Base-by-base conservation (phyloP, 1,139 yeast genomes). In the Magnusiomyces paraingens region DNA sequence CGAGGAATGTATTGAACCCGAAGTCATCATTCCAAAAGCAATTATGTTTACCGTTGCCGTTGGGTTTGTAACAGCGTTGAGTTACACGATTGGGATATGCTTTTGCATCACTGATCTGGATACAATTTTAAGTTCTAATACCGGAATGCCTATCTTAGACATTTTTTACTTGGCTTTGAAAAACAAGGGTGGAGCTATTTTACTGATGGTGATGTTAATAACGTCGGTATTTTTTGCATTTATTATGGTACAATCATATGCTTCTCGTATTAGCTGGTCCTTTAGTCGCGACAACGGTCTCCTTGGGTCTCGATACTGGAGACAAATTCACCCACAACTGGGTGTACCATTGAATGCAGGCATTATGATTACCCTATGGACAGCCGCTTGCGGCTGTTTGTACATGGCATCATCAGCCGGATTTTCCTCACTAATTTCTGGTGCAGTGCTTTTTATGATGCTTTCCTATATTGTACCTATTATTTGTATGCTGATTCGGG, bases 191-290 rank as follows among this genome's bases (percentile, higher is more conserved):
- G 83, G 84, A 35, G 81, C 83, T 18, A 66, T 77, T 36, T 75
- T 80, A 56, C 72, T 84, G 49, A 86, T 83, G 42, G 67, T 78
- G 20, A 69, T 84, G 57, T 73, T 84, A 49, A 71, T 82, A 54
- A 70, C 79, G 52, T 83, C 88, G 10, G 83, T 86, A 1, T 72
- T 79, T 62, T 88, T 88, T 40, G 84, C 89, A 66, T 81, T 81
- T 55, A 81, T 83, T 58, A 78, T 86, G 8, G 78, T 84, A 55
- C 89, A 84, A 63, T 83, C 90, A 3, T 82, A 88, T 86, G 86
- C 81, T 69, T 83, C 87, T 46, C 74, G 88, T 66, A 70, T 84
- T 60, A 78, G 86, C 62, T 85, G 91, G 90, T 82, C 90, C 8
- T 85, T 85, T 66, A 76, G 89, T n/a, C 79, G 90, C 69, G 91